A percentile compares a stretch with the other conserved stretches of the same genome.
Conservation (phyloP, 2,329 filamentous ascomycete genomes). For the Fusarium annulatum region DNA sequence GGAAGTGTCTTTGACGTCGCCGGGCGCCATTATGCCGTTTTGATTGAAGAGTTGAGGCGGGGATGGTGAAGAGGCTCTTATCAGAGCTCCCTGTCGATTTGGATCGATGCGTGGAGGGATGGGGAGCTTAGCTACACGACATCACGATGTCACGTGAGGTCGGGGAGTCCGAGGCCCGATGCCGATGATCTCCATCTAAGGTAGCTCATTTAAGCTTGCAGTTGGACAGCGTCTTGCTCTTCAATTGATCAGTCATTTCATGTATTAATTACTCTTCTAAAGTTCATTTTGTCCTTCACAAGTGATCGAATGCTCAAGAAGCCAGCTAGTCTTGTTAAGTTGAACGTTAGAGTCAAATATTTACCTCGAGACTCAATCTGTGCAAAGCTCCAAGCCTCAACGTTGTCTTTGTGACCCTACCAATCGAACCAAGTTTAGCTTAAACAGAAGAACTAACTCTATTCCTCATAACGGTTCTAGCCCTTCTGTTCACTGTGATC, state of each 20-base stretch:
- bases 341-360: not conserved
- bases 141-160: constrained; percentile 45
- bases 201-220: not conserved
- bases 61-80: constrained; percentile 21
- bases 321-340: accelerated
- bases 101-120: constrained; percentile 19
- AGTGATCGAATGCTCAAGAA: too few relatives aligned
- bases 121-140: constrained; percentile 38
- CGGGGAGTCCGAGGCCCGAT: constrained; percentile 32
- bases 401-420: not conserved
- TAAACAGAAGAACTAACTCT: not conserved
- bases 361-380: not conserved
- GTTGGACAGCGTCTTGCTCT: not conserved
- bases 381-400: not conserved
- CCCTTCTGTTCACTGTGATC: not conserved
- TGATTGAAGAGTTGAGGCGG: constrained; percentile 9
- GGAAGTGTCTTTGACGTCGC: constrained; percentile 32
- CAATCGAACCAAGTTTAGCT: not conserved
- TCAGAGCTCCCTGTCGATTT: constrained; percentile 20
- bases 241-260: not conserved
- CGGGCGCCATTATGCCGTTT: constrained; percentile 41
- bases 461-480: not conserved
- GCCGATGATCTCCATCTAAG: constrained; percentile 5
- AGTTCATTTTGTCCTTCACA: accelerated
- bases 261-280: not conserved